Base-by-base conservation (phyloP, 2,329 filamentous ascomycete species). In the Ophiocordyceps camponoti-leonardi region DNA sequence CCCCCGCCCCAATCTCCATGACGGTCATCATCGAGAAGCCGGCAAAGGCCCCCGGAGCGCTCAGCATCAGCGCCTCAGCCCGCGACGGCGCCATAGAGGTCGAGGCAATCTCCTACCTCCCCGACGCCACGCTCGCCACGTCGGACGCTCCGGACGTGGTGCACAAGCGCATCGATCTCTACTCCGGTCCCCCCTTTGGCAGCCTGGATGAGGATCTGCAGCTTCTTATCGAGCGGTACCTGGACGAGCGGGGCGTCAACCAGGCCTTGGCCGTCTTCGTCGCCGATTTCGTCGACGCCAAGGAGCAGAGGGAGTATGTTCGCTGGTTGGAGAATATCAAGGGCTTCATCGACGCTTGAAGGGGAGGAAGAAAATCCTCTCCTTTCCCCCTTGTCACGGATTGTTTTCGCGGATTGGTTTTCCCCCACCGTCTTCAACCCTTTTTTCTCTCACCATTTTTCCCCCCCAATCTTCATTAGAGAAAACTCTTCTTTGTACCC, bases 241-340 rank as follows among this genome's bases (percentile, higher is more conserved):
- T 98, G 51, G 87, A 94, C 65, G 92, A 95, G 75, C 79, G 92
- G 55, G 92, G 90, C 52, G 78, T 98, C 66, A 86, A 90, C 58
- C 80, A 83, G 55, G 77, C 81, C 48, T 75, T 98, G 56, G 90
- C 88, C 45, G 69, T 88, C 53, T 95, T 96, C 65, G 81, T 94
- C 41, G 86, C 88, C 35, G 88, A 96, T 63, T 98, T 94, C 69
- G 88, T 96, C 59, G 87, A 96, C 61, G 78, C 84, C 67, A 98
- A 98, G 81, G 92, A 98, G 77, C 90, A 96, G 77, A 83, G 80
- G 68, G 92, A 98, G 74, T 98, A 98, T 66, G 69, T 93, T 50
- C 69, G 75, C 53, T 98, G 93, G 92, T 70, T 98, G 63, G 75
- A 79, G 64, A 84, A 83, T 60, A 75, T 95, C 65, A 92, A 90